Conservation (phyloP, 352 stramenopile genomes). For the Pythium brassicae region DNA sequence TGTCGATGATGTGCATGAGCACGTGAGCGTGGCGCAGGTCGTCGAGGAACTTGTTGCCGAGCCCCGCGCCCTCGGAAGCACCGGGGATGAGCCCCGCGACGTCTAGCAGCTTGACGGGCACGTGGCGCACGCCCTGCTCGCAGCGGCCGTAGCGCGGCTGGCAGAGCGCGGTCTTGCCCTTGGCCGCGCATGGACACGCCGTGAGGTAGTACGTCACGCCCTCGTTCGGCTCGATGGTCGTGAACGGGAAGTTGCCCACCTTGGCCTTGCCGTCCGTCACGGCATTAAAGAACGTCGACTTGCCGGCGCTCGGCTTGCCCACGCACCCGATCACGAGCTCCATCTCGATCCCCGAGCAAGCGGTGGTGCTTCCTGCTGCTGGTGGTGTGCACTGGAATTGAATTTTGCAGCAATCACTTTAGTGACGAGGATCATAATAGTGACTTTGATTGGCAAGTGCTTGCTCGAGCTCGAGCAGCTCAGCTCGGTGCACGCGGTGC, state of each 20-base stretch:
- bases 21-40: conserved; percentile 86
- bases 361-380: conserved; percentile 5
- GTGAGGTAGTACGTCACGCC: conserved; percentile 89
- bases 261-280: conserved; percentile 88
- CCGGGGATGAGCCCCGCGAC: conserved; percentile 78
- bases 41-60: conserved; percentile 99
- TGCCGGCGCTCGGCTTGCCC: conserved; percentile 84
- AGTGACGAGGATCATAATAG: conserved; percentile 6
- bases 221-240: conserved; percentile 88
- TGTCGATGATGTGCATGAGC: conserved; percentile 89
- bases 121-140: conserved; percentile 65
- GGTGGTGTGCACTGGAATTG: no score
- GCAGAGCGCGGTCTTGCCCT: conserved; percentile 58
- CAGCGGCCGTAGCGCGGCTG: conserved; percentile 76
- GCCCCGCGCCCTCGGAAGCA: conserved; percentile 88
- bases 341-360: conserved; percentile 27
- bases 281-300: conserved; percentile 90
- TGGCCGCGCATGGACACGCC: conserved; percentile 65
- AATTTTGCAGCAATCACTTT: background rate
- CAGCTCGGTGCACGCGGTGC: no score
- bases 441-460: background rate
- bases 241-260: conserved; percentile 87
- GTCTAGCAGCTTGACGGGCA: conserved; percentile 83
- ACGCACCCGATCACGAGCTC: conserved; percentile 88
- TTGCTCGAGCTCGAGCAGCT: no score